Percentiles rank a stretch among this genome's conserved stretches.
phyloP scores from a whole-genome alignment of 1,284 basidiomycete genomes.

The Cutaneotrichosporon sp. region DNA sequence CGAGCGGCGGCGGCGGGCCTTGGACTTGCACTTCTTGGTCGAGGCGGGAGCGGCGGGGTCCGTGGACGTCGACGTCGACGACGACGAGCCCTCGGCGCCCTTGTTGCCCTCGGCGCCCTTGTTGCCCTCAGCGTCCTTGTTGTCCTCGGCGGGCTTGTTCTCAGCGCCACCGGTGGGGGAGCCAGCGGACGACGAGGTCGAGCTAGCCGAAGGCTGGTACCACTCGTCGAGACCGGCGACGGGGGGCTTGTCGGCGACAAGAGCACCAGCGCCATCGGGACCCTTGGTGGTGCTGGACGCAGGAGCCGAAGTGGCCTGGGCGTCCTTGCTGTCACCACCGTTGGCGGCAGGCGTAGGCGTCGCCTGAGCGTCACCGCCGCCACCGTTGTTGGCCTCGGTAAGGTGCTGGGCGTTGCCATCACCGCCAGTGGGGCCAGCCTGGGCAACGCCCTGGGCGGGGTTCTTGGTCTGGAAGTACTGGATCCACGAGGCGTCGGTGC shows the following conservation, averaged over 20 bases:
- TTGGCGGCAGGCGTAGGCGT: background rate
- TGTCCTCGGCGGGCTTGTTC: no score
- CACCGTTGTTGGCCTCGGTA: background rate
- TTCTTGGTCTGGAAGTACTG: no score
- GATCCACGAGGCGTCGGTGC: background rate
- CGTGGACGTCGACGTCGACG: no score
- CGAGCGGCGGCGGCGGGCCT: background rate
- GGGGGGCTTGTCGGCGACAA: no score
- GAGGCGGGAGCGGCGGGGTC: background rate
- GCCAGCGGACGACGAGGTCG: background rate
- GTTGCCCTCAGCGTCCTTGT: background rate
- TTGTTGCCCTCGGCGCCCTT: background rate
- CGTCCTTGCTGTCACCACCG: background rate
- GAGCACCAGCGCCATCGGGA: background rate
- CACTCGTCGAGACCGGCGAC: background rate
- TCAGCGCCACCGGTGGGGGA: background rate
- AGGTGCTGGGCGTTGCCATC: background rate
- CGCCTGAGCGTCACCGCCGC: background rate
- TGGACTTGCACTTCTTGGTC: constrained; percentile 4
- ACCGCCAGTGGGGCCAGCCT: background rate
- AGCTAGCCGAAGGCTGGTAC: background rate
- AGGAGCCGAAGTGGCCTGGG: no score
- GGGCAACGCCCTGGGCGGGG: no score
- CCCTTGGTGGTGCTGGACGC: no score
- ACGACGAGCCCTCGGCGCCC: background rate